These are phyloP conservation scores for Plasmodium gallinaceum DNA, from an alignment of 169 alveolate species.

Conservation along the genomic window DNA sequence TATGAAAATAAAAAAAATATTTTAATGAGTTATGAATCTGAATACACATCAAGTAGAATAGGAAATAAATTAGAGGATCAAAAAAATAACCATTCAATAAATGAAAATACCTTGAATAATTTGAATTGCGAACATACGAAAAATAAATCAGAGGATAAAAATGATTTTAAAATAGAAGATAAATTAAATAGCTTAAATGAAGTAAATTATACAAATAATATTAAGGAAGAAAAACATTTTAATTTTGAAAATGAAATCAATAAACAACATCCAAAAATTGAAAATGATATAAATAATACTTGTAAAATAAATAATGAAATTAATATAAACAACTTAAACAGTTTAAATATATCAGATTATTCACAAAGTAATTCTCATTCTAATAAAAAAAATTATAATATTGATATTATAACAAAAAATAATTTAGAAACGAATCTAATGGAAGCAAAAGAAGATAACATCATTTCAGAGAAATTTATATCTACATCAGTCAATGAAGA, in stretches of 20 bases:
- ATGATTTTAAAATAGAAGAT: no score
- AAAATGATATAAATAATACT: no score
- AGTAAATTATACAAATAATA: no score
- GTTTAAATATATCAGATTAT: not conserved
- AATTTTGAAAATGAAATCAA: not conserved
- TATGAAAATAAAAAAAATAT: conserved; percentile 20
- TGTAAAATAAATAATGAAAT: not conserved
- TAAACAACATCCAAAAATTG: no score
- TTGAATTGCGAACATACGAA: no score
- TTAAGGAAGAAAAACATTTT: no score
- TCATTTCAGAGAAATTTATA: not conserved
- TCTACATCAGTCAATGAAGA: conserved; percentile 4
- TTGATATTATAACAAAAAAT: not conserved
- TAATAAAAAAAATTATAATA: not conserved
- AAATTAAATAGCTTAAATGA: no score
- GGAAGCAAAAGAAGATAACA: not conserved
- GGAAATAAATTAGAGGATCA: not conserved
- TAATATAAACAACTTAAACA: not conserved
- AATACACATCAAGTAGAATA: not conserved
- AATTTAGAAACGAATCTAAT: not conserved
- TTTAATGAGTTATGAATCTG: not conserved
- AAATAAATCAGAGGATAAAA: no score
- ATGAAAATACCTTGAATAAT: not conserved
- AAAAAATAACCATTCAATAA: not conserved
- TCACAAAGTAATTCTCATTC: not conserved